Percentiles rank a stretch among this genome's conserved stretches.
phyloP scores from a whole-genome alignment of 768 basidiomycete genomes.

The Tulasnella sp. region DNA sequence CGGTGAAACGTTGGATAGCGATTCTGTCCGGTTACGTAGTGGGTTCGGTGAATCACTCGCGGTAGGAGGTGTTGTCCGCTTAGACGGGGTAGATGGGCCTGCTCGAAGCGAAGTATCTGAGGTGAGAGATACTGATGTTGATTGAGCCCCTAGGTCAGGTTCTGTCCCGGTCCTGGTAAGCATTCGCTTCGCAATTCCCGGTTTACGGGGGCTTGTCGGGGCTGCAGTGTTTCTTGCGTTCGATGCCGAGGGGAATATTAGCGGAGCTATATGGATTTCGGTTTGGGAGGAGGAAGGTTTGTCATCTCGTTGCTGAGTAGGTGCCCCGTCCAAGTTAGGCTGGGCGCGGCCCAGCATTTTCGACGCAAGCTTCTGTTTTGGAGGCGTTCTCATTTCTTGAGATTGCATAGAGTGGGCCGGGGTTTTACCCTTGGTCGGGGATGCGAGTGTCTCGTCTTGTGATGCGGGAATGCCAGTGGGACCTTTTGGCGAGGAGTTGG shows the following conservation, averaged over 20 bases:
- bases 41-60: conserved; percentile 12
- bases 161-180: conserved; percentile 61
- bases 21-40: not conserved
- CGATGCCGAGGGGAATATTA: not conserved
- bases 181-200: conserved; percentile 58
- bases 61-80: not conserved
- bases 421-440: not conserved
- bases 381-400: not conserved
- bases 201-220: not conserved
- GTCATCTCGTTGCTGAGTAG: not conserved
- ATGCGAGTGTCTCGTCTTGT: not conserved
- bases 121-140: not conserved
- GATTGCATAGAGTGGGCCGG: not conserved
- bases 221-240: not conserved
- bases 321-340: not conserved
- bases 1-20: not conserved
- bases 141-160: not conserved
- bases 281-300: not conserved
- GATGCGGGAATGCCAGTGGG: not conserved
- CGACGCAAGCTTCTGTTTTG: not conserved
- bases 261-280: not conserved
- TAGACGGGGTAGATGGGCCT: conserved; percentile 7
- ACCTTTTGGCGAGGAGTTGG: not conserved
- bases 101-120: conserved; percentile 16
- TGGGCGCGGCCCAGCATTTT: not conserved